Evolutionary conservation across 768 basidiomycete genomes (phyloP), one percentile per base, ranked within the genome.

Genomic region (Agrocybe chaxingu): DNA sequence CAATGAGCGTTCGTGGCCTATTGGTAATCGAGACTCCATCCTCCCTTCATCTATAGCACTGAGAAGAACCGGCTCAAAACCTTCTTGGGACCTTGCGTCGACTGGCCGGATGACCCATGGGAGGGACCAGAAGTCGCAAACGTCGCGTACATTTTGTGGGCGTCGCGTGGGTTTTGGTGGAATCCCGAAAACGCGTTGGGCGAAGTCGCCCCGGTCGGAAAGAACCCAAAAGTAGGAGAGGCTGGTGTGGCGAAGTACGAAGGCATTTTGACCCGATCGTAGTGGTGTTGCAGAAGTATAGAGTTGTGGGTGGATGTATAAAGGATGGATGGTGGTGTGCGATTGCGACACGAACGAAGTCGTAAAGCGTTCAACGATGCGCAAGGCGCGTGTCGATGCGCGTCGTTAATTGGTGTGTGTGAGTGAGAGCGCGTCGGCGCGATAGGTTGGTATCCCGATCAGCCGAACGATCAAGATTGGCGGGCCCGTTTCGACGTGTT

Each of bases 131-230:
- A 55, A 41, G 66, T 55, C 29, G 67, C 57, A 50, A 82, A 74
- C 3, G 79, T 70, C 35, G 81, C 71, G 66, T 80, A 84, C 78
- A 82, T 80, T 55, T 67, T 66, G 58, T 85, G 80, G 3, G 71
- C 62, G 56, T 84, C 80, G 46, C 84, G 81, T 35, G 84, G 84
- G 57, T 80, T 75, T 65, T 79, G 79, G 62, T 82, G 77, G 48
- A 85, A 72, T 39, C 72, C 58, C 8, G 70, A 63, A 62, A 85
- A 84, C 9, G 81, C 77, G 49, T 82, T 80, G 47, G 83, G 82
- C 9, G 77, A 75, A 18, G 80, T 71, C 4, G 76, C 69, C 45
- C 75, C 76, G 11, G 72, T 64, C 32, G 83, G 83, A 71, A 85
- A 84, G 69, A 83, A 75, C 51, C 79, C 80, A 57, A 67, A 81